Conservation (phyloP, 805 yeast genomes). For the Cyberlindnera nakhonratchasimensis region DNA sequence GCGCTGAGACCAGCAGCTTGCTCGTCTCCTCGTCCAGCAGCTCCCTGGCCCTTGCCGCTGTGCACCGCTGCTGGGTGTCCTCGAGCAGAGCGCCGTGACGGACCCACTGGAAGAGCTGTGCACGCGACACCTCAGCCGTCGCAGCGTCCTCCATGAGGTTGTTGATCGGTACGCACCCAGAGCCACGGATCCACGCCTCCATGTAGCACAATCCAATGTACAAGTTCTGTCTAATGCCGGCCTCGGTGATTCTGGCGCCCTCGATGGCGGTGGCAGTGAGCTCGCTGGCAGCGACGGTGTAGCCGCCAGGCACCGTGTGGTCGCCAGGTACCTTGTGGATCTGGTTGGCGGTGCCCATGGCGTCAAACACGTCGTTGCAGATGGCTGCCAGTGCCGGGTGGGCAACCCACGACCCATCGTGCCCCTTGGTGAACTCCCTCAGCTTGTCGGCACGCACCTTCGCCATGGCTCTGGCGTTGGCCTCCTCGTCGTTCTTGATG, state of each 20-base stretch:
- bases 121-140: slow-evolving; percentile 82
- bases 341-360: slow-evolving; percentile 84
- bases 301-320: slow-evolving; percentile 46
- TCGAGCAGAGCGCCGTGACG: slow-evolving; percentile 58
- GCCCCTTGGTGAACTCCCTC: slow-evolving; percentile 74
- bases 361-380: slow-evolving; percentile 67
- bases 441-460: slow-evolving; percentile 73
- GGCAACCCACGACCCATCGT: slow-evolving; percentile 89
- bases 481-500: slow-evolving; percentile 63
- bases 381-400: slow-evolving; percentile 79
- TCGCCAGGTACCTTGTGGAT: slow-evolving; percentile 46
- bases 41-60: slow-evolving; percentile 53
- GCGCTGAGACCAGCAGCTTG: slow-evolving; percentile 44
- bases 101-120: slow-evolving; percentile 82
- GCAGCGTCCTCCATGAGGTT: slow-evolving; percentile 89
- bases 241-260: slow-evolving; percentile 60
- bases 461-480: slow-evolving; percentile 64
- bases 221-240: slow-evolving; percentile 68
- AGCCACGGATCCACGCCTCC: slow-evolving; percentile 83
- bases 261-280: slow-evolving; percentile 62
- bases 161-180: slow-evolving; percentile 84
- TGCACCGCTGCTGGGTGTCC: slow-evolving; percentile 56
- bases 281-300: slow-evolving; percentile 53
- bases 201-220: slow-evolving; percentile 75
- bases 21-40: slow-evolving; percentile 62